phyloP scores from a whole-genome alignment of 1,284 basidiomycete genomes.

The Boletus mariae region DNA sequence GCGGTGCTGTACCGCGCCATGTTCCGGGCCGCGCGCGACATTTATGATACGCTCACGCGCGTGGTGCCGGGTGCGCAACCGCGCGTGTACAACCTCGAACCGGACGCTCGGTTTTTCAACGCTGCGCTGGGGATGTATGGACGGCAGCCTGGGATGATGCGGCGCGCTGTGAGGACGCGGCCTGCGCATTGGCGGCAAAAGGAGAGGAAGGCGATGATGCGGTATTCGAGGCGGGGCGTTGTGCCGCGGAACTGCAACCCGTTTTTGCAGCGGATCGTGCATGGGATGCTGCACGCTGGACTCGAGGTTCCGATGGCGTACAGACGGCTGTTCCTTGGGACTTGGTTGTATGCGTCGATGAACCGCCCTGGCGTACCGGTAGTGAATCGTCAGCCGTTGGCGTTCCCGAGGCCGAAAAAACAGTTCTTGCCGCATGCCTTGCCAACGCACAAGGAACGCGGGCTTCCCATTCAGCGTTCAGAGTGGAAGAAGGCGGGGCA shows the following conservation, averaged over 20 bases:
- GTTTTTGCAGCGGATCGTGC: conserved; percentile 43
- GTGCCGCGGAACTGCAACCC: conserved; percentile 34
- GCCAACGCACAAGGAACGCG: conserved; percentile 37
- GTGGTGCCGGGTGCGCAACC: conserved; percentile 17
- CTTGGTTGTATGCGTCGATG: conserved; percentile 21
- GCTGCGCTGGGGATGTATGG: conserved; percentile 51
- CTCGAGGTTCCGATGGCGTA: conserved; percentile 46
- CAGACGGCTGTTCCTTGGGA: conserved; percentile 43
- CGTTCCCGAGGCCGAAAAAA: conserved; percentile 27
- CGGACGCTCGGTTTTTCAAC: conserved; percentile 68
- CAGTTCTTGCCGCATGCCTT: conserved; percentile 29
- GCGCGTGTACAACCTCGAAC: conserved; percentile 37
- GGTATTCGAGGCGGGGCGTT: conserved; percentile 28
- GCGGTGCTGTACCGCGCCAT: conserved; percentile 37
- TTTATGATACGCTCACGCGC: conserved; percentile 29
- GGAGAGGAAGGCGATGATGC: conserved; percentile 24
- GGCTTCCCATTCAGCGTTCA: conserved; percentile 36
- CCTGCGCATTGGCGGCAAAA: conserved; percentile 32
- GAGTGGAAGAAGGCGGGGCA: conserved; percentile 23
- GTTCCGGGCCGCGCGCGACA: conserved; percentile 33
- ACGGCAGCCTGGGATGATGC: conserved; percentile 31
- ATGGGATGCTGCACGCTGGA: conserved; percentile 44
- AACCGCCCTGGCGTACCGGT: conserved; percentile 5
- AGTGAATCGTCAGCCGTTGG: conserved; percentile 31
- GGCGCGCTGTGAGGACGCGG: conserved; percentile 19